These are phyloP conservation scores for Tripterygium wilfordii DNA, from an alignment of 177 flowering plant genomes.

Conservation along the genomic window DNA sequence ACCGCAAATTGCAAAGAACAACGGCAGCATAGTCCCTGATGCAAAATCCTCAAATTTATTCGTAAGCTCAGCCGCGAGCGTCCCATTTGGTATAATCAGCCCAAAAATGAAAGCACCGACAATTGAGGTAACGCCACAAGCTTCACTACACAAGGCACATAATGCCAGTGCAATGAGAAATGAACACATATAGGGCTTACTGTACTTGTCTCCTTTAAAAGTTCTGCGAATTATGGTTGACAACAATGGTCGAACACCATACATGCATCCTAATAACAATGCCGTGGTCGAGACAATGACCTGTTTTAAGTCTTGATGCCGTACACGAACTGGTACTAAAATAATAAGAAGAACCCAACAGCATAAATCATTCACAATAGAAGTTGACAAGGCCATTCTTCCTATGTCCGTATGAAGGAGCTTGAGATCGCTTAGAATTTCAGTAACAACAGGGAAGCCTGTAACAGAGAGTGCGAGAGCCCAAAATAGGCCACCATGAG, in stretches of 20 bases:
- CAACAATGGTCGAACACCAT: constrained; percentile 13
- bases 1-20: constrained; percentile 34
- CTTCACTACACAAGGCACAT: constrained; percentile 22
- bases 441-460: constrained; percentile 13
- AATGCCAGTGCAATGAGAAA: constrained; percentile 14
- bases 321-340: neutral
- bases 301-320: neutral
- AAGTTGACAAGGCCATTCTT: constrained; percentile 11
- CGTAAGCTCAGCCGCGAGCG: constrained; percentile 6
- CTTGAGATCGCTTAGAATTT: constrained; percentile 26
- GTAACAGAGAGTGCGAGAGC: constrained; percentile 24
- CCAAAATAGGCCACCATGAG: constrained; percentile 11
- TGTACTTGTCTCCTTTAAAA: neutral
- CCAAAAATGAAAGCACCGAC: constrained; percentile 45
- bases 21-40: constrained; percentile 33
- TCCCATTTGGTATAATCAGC: constrained; percentile 23
- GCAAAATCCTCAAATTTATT: constrained; percentile 44
- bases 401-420: constrained; percentile 37
- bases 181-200: constrained; percentile 8
- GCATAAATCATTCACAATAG: constrained; percentile 17
- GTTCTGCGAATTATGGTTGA: neutral
- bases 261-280: constrained; percentile 8
- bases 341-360: constrained; percentile 20
- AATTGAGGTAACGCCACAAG: constrained; percentile 22
- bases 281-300: neutral